Base-by-base conservation (phyloP, 148 eudicot genomes). In the Chenopodium formosanum region DNA sequence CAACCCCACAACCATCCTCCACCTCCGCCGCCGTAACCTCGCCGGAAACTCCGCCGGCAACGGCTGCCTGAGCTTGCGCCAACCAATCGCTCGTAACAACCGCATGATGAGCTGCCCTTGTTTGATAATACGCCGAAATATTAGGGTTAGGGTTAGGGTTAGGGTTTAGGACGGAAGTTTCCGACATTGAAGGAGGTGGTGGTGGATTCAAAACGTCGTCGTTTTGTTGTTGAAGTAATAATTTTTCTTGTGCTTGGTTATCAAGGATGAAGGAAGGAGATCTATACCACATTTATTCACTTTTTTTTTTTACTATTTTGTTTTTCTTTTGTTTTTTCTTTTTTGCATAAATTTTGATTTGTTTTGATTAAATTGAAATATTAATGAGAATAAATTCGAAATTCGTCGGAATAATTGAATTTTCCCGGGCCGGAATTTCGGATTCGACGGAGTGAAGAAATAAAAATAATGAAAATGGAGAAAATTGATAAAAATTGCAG, bases 1-100 rank as follows among this genome's bases (percentile, higher is more conserved):
- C 89, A 12, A n/a, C 58, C 1, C 62, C 86, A 2, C 79, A 77
- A 27, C 22, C 47, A 74, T 23, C 85, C 74, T 16, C 65, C 32
- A 25, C 83, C 67, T 46, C 79, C 66, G 46, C 32, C 32, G 60
- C 32, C 27, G 79, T 32, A 2, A 47, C 14, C 32, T 78, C 89
- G 58, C 84, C 89, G 67, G 81, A 47, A 52, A 76, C 71, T 12
- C 25, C 80, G 23, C 73, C 76, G 56, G 81, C 85, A 23, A 86
- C 97, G 67, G 97, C 98, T 40, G 97, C 94, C 82, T 92, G 93
- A 46, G 97, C 97, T 80, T 95, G 97, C 12, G 92, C 94, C 17
- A 95, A 89, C 99, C 99, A 95, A 78, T 95, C 99, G 76, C 91
- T 91, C 60, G 97, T 93, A n/a, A 95, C 91, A 56, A 95, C 99